Percentiles rank a stretch among this genome's conserved stretches.
Evolutionary conservation across 1,284 basidiomycete species (phyloP).

Genomic region (Leccinum fallax): DNA sequence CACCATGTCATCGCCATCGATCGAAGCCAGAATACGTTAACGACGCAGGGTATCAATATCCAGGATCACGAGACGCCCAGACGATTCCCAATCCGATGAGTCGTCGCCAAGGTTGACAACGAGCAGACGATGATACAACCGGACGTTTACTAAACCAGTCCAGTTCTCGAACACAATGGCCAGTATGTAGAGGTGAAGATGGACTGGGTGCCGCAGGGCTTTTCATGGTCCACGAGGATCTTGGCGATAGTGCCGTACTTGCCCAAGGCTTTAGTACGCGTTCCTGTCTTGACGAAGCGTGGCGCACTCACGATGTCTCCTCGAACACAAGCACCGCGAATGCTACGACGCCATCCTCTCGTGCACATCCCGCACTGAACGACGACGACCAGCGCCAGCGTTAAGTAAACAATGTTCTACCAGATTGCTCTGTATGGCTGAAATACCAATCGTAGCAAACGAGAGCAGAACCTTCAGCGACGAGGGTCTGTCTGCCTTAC

Average conservation of each 20-base stretch:
- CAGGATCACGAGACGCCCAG: neutral
- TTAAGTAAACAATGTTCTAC: neutral
- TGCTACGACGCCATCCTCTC: constrained; percentile 5
- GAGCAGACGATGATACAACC: constrained; percentile 10
- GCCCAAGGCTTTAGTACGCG: neutral
- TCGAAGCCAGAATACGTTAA: neutral
- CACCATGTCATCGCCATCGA: neutral
- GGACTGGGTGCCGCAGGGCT: constrained; percentile 1
- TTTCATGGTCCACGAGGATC: constrained; percentile 4
- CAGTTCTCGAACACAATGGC: neutral
- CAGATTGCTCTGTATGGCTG: neutral
- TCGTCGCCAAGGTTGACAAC: constrained; percentile 12
- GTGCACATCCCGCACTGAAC: neutral
- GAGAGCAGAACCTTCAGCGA: constrained; percentile 7
- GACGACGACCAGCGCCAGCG: neutral
- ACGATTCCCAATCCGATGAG: neutral
- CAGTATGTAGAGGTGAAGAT: constrained; percentile 1
- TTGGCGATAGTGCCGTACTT: constrained; percentile 5
- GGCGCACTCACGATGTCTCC: constrained; percentile 5
- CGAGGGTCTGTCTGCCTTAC: constrained; percentile 6
- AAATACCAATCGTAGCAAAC: constrained; percentile 11
- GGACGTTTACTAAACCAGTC: constrained; percentile 1
- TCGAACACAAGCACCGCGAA: constrained; percentile 12
- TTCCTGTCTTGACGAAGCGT: neutral
- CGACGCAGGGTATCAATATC: neutral